These are phyloP conservation scores for Sclerospora graminicola DNA, from an alignment of 352 stramenopile genomes.

Conservation along the genomic window DNA sequence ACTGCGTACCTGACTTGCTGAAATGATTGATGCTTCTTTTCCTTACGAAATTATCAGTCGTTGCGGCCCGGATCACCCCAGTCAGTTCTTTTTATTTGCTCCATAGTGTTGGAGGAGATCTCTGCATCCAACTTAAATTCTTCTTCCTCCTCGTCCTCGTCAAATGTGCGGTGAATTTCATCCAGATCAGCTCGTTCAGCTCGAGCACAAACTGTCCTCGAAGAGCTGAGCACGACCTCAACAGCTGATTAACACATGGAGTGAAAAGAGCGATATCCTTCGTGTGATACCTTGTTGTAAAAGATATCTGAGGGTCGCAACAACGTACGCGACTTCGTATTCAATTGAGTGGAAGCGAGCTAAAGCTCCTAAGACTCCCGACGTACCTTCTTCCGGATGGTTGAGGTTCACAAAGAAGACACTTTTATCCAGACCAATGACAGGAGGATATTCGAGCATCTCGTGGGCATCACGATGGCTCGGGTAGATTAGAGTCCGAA, in stretches of 20 bases:
- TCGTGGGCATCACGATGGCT: slow-evolving; percentile 40
- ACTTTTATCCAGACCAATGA: slow-evolving; percentile 44
- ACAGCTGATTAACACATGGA: slow-evolving; percentile 74
- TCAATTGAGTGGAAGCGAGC: slow-evolving; percentile 51
- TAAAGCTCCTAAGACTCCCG: slow-evolving; percentile 9
- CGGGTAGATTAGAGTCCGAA: slow-evolving; percentile 63
- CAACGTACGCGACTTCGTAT: slow-evolving; percentile 50
- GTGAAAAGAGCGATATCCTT: slow-evolving; percentile 69
- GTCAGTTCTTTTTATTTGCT: slow-evolving; percentile 22
- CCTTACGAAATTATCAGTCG: slow-evolving; percentile 74
- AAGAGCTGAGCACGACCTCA: slow-evolving; percentile 40
- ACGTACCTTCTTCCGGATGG: slow-evolving; percentile 24
- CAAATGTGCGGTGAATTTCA: background rate
- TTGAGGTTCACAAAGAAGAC: slow-evolving; percentile 71
- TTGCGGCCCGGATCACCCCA: slow-evolving; percentile 31
- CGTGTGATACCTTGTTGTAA: slow-evolving; percentile 54
- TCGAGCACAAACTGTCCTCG: slow-evolving; percentile 25
- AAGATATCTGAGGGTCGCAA: slow-evolving; percentile 61
- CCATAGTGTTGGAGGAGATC: too few relatives aligned
- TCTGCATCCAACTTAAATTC: too few relatives aligned
- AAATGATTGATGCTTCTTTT: slow-evolving; percentile 58
- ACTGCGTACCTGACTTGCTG: slow-evolving; percentile 57
- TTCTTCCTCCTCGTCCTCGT: slow-evolving; percentile 18
- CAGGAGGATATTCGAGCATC: slow-evolving; percentile 35
- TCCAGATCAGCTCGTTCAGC: slow-evolving; percentile 18